Conservation (phyloP, 2,329 filamentous ascomycete genomes). For the Venturiaceae sp. region DNA sequence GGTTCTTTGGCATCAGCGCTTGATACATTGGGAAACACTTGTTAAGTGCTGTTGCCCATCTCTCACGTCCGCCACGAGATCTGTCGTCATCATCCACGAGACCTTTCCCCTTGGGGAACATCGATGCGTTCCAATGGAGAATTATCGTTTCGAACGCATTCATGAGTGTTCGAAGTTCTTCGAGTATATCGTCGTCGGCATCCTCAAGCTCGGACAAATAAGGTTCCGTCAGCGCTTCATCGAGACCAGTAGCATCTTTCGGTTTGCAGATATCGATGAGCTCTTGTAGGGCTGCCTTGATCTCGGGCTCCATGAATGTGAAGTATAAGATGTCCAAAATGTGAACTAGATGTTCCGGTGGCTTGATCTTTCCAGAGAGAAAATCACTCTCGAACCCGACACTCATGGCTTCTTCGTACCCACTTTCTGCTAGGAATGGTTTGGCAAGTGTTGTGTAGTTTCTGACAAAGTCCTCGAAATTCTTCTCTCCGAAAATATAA, state of each 20-base stretch:
- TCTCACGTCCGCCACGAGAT: slow-evolving; percentile 10
- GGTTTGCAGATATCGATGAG: not conserved
- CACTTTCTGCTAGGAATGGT: not conserved
- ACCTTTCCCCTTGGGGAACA: not conserved
- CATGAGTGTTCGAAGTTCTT: not conserved
- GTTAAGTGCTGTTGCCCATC: not conserved
- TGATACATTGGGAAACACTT: slow-evolving; percentile 15
- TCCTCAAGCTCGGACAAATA: not conserved
- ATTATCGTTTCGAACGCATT: not conserved
- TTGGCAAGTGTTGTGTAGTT: not conserved
- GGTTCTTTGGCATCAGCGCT: slow-evolving; percentile 14
- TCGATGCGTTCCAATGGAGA: not conserved
- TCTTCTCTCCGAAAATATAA: slow-evolving; percentile 19
- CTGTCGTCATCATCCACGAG: slow-evolving; percentile 11
- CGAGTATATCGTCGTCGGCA: not conserved
- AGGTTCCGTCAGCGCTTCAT: not conserved
- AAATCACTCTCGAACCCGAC: not conserved
- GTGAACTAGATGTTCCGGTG: not conserved
- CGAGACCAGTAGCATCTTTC: not conserved
- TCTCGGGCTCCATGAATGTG: not conserved
- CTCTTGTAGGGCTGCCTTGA: not conserved
- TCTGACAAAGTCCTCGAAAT: not conserved
- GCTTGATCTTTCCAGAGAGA: not conserved
- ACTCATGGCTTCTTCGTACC: not conserved
- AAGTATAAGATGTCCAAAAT: not conserved